Evolutionary conservation across 1,284 basidiomycete genomes (phyloP).

Genomic region (Trichosporon sp.): DNA sequence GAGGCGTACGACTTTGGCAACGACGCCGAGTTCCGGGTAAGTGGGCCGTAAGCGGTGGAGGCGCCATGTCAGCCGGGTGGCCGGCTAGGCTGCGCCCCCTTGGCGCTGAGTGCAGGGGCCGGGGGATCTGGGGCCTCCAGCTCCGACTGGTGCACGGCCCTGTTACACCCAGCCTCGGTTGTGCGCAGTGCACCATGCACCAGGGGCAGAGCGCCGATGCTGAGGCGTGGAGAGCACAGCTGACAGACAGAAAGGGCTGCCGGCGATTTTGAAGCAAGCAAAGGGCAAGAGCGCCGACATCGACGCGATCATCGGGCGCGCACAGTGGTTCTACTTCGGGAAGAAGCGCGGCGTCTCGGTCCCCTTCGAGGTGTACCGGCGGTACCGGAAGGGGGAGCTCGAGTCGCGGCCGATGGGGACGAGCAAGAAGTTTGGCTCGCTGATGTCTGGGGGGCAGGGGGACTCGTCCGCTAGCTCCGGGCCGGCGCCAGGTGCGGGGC

Average conservation of each 20-base stretch:
- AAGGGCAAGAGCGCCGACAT: slow-evolving; percentile 35
- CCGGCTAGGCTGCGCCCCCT: neutral
- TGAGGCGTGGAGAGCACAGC: neutral
- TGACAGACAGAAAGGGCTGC: slow-evolving; percentile 32
- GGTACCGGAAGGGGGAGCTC: slow-evolving; percentile 13
- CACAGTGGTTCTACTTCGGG: slow-evolving; percentile 45
- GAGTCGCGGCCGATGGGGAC: slow-evolving; percentile 18
- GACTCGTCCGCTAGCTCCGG: neutral
- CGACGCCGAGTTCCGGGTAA: slow-evolving; percentile 38
- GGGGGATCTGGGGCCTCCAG: neutral
- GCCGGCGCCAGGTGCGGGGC: neutral
- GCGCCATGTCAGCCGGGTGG: too few species aligned
- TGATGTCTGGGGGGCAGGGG: neutral
- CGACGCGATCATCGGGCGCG: slow-evolving; percentile 39
- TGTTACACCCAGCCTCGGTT: neutral
- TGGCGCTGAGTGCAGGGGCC: neutral
- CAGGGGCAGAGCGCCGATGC: neutral
- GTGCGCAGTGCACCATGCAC: too few species aligned
- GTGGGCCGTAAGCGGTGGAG: too few species aligned
- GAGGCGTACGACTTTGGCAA: slow-evolving; percentile 38
- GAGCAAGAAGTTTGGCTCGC: neutral
- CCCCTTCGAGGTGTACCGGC: slow-evolving; percentile 19
- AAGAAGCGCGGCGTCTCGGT: slow-evolving; percentile 5
- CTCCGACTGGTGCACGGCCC: neutral
- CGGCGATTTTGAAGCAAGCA: slow-evolving; percentile 34